Conservation (phyloP, 1,284 basidiomycete genomes). For the Limonomyces culmigenus region DNA sequence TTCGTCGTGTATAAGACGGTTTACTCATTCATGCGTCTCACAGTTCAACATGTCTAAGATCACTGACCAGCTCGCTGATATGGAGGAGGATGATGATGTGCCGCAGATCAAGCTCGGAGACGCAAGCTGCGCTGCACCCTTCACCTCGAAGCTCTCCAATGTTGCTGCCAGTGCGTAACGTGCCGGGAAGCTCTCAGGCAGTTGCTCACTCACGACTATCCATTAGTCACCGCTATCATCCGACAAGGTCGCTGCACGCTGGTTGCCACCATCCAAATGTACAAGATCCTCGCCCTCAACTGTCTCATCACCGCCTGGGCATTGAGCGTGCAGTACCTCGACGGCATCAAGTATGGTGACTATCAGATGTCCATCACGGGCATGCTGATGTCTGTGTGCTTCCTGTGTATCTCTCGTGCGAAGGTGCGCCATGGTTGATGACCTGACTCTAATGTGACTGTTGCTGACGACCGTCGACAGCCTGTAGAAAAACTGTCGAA, state of each 20-base stretch:
- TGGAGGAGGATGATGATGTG: constrained; percentile 86
- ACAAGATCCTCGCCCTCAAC: constrained; percentile 93
- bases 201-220: constrained; percentile 2
- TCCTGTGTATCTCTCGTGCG: constrained; percentile 92
- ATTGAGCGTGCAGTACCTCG: constrained; percentile 87
- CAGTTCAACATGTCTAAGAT: constrained; percentile 81
- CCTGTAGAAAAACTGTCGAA: constrained; percentile 84
- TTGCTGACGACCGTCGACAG: constrained; percentile 19
- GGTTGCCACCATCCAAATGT: constrained; percentile 96
- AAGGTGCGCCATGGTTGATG: constrained; percentile 37
- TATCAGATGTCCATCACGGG: constrained; percentile 89
- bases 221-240: constrained; percentile 80
- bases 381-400: constrained; percentile 94
- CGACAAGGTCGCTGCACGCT: constrained; percentile 93
- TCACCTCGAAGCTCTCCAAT: constrained; percentile 89
- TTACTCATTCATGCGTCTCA: constrained; percentile 1
- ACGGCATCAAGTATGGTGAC: constrained; percentile 96
- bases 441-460: constrained; percentile 1
- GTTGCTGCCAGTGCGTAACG: constrained; percentile 78
- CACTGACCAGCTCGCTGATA: constrained; percentile 77
- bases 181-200: too few relatives aligned
- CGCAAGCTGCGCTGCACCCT: constrained; percentile 90
- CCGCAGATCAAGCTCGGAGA: constrained; percentile 96
- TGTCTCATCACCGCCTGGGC: constrained; percentile 94
- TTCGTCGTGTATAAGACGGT: too few relatives aligned